Percentiles rank a stretch among this genome's conserved stretches.
Conservation (phyloP, 1,139 yeast genomes). For the Maudiozyma humilis region DNA sequence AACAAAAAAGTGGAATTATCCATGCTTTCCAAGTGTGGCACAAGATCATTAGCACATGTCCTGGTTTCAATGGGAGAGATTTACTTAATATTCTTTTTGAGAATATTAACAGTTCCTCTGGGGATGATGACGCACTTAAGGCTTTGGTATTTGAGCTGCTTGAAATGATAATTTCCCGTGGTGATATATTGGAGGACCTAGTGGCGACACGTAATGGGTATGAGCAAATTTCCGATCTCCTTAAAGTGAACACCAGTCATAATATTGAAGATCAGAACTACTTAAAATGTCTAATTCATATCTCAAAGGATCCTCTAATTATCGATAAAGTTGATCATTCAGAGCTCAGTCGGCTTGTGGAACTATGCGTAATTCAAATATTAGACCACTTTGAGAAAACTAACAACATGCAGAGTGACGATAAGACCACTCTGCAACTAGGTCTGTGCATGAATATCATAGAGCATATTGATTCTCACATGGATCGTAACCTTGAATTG, state of each 20-base stretch:
- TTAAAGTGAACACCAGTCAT: background rate
- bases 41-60: background rate
- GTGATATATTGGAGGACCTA: no score
- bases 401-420: background rate
- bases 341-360: no score
- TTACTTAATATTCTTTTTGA: no score
- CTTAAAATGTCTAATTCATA: conserved; percentile 18
- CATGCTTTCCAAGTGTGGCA: conserved; percentile 16
- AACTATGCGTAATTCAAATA: background rate
- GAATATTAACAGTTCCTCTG: no score
- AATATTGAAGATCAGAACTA: conserved; percentile 6
- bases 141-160: no score
- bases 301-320: conserved; percentile 13
- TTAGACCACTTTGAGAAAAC: background rate
- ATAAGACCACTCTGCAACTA: conserved; percentile 18
- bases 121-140: no score
- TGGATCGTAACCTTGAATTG: no score
- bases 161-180: no score
- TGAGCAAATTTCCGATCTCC: background rate
- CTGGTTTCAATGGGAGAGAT: background rate
- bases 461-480: background rate
- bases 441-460: conserved; percentile 21
- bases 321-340: background rate
- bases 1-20: conserved; percentile 9
- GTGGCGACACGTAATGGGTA: background rate